Percentiles rank a stretch among this genome's conserved stretches.
These are phyloP conservation scores for Acidiella bohemica DNA, from an alignment of 495 filamentous ascomycete species.

Conservation along the genomic window DNA sequence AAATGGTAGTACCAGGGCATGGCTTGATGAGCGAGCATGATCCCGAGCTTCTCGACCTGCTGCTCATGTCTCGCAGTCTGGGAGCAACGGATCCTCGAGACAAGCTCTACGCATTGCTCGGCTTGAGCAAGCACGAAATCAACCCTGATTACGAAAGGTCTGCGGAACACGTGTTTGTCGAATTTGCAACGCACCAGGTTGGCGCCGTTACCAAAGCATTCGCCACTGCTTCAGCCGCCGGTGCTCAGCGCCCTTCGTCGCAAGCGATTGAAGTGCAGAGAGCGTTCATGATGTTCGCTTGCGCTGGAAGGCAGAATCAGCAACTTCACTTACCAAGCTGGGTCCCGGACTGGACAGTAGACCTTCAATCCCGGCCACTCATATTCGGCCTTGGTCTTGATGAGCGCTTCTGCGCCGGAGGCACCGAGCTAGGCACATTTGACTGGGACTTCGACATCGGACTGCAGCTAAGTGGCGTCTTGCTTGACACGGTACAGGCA, in stretches of 20 bases:
- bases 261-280: constrained; percentile 4
- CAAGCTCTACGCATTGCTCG: constrained; percentile 18
- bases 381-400: constrained; percentile 10
- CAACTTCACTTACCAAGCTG: constrained; percentile 10
- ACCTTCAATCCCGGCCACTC: constrained; percentile 8
- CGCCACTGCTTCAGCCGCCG: not conserved
- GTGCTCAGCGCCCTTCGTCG: not conserved
- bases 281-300: constrained; percentile 11
- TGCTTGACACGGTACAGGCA: constrained; percentile 10
- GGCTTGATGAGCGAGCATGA: constrained; percentile 10
- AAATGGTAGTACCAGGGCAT: not conserved
- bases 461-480: constrained; percentile 11
- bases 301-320: constrained; percentile 14
- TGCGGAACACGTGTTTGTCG: constrained; percentile 7
- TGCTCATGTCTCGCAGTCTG: constrained; percentile 14
- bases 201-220: constrained; percentile 4
- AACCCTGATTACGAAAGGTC: constrained; percentile 13
- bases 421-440: constrained; percentile 6
- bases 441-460: constrained; percentile 11
- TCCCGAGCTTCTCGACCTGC: constrained; percentile 16
- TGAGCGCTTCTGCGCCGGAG: constrained; percentile 5
- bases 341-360: constrained; percentile 15
- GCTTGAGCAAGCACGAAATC: constrained; percentile 15
- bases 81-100: constrained; percentile 19
- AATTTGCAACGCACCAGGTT: constrained; percentile 17